Conservation (phyloP, 2,329 filamentous ascomycete genomes). For the Elsinoe australis region DNA sequence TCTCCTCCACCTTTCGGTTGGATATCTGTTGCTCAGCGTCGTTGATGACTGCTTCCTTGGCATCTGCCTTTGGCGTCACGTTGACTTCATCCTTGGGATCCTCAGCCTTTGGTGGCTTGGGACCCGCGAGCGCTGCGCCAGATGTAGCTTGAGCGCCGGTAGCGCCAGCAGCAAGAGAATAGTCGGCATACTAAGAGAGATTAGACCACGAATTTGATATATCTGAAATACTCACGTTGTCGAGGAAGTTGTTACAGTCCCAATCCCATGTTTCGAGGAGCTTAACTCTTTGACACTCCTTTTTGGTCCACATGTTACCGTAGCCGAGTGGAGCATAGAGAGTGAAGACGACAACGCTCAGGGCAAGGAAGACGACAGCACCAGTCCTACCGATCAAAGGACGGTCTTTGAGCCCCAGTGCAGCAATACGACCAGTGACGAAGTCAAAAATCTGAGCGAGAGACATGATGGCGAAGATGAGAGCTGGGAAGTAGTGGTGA, state of each 20-base stretch:
- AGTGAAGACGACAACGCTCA: slow-evolving; percentile 68
- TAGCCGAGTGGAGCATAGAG: slow-evolving; percentile 88
- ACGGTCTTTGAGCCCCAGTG: slow-evolving; percentile 59
- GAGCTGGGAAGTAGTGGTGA: slow-evolving; percentile 94
- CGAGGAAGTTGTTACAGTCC: slow-evolving; percentile 91
- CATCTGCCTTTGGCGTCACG: slow-evolving; percentile 26
- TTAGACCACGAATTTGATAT: slow-evolving; percentile 20
- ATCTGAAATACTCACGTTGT: slow-evolving; percentile 60
- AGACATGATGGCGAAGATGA: slow-evolving; percentile 88
- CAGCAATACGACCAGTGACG: slow-evolving; percentile 61
- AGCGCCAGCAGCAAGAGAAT: slow-evolving; percentile 25
- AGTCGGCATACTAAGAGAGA: slow-evolving; percentile 28
- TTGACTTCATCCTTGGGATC: slow-evolving; percentile 31
- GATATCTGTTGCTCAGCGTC: not conserved
- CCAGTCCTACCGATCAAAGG: slow-evolving; percentile 68
- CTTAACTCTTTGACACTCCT: slow-evolving; percentile 79
- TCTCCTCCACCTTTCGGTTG: slow-evolving; percentile 52
- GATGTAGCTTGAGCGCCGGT: slow-evolving; percentile 25
- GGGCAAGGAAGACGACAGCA: slow-evolving; percentile 63
- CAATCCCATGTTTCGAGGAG: slow-evolving; percentile 89
- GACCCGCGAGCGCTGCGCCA: slow-evolving; percentile 26
- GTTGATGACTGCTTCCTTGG: not conserved
- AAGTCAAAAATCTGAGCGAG: slow-evolving; percentile 89
- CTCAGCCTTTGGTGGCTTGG: slow-evolving; percentile 31
- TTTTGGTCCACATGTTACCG: slow-evolving; percentile 87